Percentiles rank a stretch among this genome's conserved stretches.
phyloP scores from a whole-genome alignment of 2,329 filamentous ascomycete genomes.

The Aspergillus terreus region DNA sequence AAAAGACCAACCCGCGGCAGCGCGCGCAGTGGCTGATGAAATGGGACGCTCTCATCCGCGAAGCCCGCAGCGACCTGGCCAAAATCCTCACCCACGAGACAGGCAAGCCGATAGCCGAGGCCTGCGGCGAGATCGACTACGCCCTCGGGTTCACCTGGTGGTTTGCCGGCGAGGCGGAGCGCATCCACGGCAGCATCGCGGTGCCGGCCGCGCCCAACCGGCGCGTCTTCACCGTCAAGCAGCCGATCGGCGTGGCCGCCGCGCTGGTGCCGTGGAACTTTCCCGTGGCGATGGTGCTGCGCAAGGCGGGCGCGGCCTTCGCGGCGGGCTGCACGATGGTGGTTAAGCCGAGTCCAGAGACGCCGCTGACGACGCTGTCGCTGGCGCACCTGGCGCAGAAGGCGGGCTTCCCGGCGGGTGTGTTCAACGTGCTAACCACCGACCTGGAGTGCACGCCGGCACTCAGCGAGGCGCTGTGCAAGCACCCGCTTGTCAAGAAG shows the following conservation, averaged over 20 bases:
- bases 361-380: constrained; percentile 54
- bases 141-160: constrained; percentile 53
- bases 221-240: constrained; percentile 69
- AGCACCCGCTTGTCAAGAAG: constrained; percentile 58
- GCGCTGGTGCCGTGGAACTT: constrained; percentile 73
- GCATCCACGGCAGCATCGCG: constrained; percentile 60
- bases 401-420: constrained; percentile 57
- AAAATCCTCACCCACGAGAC: constrained; percentile 61
- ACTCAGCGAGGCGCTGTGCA: constrained; percentile 48
- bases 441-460: constrained; percentile 38
- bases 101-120: constrained; percentile 55
- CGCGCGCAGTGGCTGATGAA: constrained; percentile 61
- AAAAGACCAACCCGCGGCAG: constrained; percentile 56
- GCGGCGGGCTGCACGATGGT: constrained; percentile 74
- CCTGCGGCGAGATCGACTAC: constrained; percentile 55
- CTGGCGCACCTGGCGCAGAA: constrained; percentile 51
- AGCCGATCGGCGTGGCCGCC: constrained; percentile 65
- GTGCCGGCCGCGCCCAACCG: constrained; percentile 59
- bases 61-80: constrained; percentile 60
- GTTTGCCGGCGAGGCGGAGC: constrained; percentile 60
- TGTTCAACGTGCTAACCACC: constrained; percentile 59
- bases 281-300: constrained; percentile 63
- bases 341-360: constrained; percentile 67
- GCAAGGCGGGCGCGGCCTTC: constrained; percentile 65
- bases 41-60: constrained; percentile 63